Evolutionary conservation across 2,329 filamentous ascomycete genomes (phyloP).

Genomic region (Byssochlamys sp.): DNA sequence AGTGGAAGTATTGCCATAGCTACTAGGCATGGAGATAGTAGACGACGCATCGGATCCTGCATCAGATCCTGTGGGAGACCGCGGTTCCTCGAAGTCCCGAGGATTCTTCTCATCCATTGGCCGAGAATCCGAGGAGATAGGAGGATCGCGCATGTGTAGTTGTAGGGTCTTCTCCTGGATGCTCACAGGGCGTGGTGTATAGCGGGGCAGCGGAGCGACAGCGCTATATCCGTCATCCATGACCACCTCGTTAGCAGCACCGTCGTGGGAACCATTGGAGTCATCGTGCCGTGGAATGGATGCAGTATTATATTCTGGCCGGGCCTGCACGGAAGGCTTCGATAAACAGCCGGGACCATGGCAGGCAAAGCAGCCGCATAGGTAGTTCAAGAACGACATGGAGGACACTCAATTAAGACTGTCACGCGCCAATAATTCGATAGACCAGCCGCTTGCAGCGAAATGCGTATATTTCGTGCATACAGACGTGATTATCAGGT

Average conservation of each 20-base stretch:
- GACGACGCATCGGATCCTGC: constrained; percentile 31
- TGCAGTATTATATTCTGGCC: constrained; percentile 2
- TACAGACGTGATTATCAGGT: background rate
- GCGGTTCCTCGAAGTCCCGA: constrained; percentile 14
- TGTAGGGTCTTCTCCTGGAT: constrained; percentile 32
- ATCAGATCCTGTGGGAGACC: constrained; percentile 13
- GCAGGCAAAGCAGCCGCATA: constrained; percentile 18
- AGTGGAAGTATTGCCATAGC: constrained; percentile 36
- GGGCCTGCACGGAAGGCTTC: background rate
- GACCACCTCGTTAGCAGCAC: constrained; percentile 6
- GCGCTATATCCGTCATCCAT: constrained; percentile 22
- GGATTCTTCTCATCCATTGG: constrained; percentile 23
- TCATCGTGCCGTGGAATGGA: constrained; percentile 8
- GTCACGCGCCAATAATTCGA: background rate
- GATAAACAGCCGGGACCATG: constrained; percentile 1
- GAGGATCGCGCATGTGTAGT: constrained; percentile 22
- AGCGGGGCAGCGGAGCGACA: constrained; percentile 29
- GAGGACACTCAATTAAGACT: background rate
- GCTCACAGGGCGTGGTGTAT: constrained; percentile 31
- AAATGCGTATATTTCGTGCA: background rate
- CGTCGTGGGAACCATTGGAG: constrained; percentile 1
- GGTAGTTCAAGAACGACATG: constrained; percentile 15
- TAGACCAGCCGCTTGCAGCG: background rate
- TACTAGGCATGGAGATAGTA: constrained; percentile 33
- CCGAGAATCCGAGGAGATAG: constrained; percentile 15